Conservation (phyloP, 805 yeast species). For the Zygoascus bituminiphila region DNA sequence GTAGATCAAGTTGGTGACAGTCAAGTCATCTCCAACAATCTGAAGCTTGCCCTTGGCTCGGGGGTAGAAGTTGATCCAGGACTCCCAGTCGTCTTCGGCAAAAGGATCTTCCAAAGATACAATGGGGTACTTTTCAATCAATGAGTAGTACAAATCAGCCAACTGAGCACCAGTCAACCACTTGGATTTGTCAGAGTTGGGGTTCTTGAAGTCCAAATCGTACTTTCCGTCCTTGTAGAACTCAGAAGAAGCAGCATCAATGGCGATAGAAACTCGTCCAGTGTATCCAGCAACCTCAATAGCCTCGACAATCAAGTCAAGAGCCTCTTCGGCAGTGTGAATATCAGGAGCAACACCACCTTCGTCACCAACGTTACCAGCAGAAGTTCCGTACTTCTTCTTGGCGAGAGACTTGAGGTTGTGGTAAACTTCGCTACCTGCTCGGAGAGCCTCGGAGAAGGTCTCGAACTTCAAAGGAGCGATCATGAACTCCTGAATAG, state of each 20-base stretch:
- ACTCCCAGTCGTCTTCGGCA: constrained; percentile 99
- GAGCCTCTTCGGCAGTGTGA: constrained; percentile 91
- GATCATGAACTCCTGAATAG: constrained; percentile 99
- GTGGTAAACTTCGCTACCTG: constrained; percentile 98
- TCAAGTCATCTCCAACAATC: constrained; percentile 96
- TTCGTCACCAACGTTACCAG: constrained; percentile 99
- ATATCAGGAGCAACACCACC: constrained; percentile 99
- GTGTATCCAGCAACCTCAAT: constrained; percentile 93
- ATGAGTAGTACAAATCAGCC: constrained; percentile 71
- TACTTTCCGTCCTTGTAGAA: constrained; percentile 94
- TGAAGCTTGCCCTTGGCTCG: constrained; percentile 48
- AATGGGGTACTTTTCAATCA: constrained; percentile 89
- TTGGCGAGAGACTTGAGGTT: constrained; percentile 85
- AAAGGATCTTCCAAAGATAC: constrained; percentile 98
- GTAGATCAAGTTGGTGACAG: constrained; percentile 96
- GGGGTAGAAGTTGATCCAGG: constrained; percentile 85
- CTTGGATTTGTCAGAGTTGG: constrained; percentile 80
- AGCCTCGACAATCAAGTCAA: constrained; percentile 85
- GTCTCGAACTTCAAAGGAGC: constrained; percentile 88
- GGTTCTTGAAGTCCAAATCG: constrained; percentile 98
- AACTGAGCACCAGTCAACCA: constrained; percentile 86
- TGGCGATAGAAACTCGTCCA: constrained; percentile 84
- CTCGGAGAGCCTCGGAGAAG: constrained; percentile 93
- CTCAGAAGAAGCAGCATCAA: constrained; percentile 97
- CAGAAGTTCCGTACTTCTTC: constrained; percentile 94